phyloP scores from a whole-genome alignment of 345 rosid species.

The Reutealis trisperma region DNA sequence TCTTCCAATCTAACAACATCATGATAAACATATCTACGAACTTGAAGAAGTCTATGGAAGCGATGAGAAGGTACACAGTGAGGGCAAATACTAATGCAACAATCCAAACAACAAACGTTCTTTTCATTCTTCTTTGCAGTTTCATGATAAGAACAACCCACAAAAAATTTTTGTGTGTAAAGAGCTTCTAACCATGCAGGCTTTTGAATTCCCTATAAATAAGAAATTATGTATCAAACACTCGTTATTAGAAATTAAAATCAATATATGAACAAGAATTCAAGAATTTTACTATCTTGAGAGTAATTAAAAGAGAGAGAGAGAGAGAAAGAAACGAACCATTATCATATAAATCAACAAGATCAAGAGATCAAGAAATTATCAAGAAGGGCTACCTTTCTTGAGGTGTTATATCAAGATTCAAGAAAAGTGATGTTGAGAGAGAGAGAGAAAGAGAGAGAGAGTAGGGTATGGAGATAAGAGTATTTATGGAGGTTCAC shows the following conservation, averaged over 20 bases:
- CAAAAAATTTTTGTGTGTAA: slow-evolving; percentile 78
- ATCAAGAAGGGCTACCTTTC: background rate
- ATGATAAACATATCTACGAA: slow-evolving; percentile 94
- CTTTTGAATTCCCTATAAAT: slow-evolving; percentile 61
- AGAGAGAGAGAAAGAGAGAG: slow-evolving; percentile 24
- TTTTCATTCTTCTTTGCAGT: slow-evolving; percentile 86
- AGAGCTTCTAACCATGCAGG: slow-evolving; percentile 97
- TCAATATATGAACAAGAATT: too few relatives aligned
- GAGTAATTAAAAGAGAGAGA: background rate
- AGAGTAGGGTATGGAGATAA: slow-evolving; percentile 35
- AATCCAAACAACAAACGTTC: slow-evolving; percentile 89
- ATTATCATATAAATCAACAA: slow-evolving; percentile 41
- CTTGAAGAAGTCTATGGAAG: slow-evolving; percentile 85
- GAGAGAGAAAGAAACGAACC: slow-evolving; percentile 41
- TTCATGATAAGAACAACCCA: slow-evolving; percentile 71
- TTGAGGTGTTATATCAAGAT: slow-evolving; percentile 26
- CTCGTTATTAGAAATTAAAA: too few relatives aligned
- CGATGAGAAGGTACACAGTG: slow-evolving; percentile 88
- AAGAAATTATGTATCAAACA: too few relatives aligned
- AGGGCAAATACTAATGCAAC: slow-evolving; percentile 91
- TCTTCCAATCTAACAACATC: slow-evolving; percentile 96
- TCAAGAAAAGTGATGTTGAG: slow-evolving; percentile 13
- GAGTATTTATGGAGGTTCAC: slow-evolving; percentile 71
- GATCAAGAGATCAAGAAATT: background rate
- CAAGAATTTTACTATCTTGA: background rate